Evolutionary conservation across 768 basidiomycete genomes (phyloP), one percentile per base, ranked within the genome.

Genomic region (Psilocybe cubensis): DNA sequence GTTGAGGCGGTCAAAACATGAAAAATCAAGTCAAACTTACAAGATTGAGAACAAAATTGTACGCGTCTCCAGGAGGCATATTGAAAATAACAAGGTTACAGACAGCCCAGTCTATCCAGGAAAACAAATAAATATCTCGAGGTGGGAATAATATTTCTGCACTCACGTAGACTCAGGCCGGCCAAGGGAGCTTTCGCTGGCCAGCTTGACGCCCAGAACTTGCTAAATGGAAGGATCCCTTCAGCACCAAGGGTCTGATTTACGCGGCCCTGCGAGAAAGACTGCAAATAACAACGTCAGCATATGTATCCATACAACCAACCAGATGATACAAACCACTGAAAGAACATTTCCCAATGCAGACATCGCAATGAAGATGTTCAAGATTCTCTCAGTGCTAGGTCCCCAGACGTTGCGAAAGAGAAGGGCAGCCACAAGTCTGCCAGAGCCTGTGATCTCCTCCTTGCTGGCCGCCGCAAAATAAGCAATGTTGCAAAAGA

Each of bases 331-430:
- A 61, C 68, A 17, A 59, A 74, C 71, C 20, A 81, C 74, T 3
- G 83, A 74, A 11, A 87, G 71, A 9, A 87, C 76, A 61, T 84
- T 87, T 4, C 85, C 88, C 3, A 88, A 66, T 3, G 84, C 76
- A 2, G 85, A 85, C 18, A 88, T 64, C 2, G 83, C 80, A 21
- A 89, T 56, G 60, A 71, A 79, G 70, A 58, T 58, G 53, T 49
- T 68, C 50, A 71, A 49, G 29, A 59, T 50, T 11, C 61, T 45
- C 24, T 85, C 83, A 0, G 86, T 79, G 1, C 68, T 68, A 2
- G 73, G 71, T 0, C 88, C 88, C 65, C 79, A 89, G 2, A 91
- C 74, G 61, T 87, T 87, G 43, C 82, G 74, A 67, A 91, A 90
- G 62, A 88, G 81, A 23, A 89, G 63, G 0, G 87, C 83, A 1